Evolutionary conservation across 495 filamentous ascomycete genomes (phyloP).

Genomic region (Aspergillus incahuasiensis): DNA sequence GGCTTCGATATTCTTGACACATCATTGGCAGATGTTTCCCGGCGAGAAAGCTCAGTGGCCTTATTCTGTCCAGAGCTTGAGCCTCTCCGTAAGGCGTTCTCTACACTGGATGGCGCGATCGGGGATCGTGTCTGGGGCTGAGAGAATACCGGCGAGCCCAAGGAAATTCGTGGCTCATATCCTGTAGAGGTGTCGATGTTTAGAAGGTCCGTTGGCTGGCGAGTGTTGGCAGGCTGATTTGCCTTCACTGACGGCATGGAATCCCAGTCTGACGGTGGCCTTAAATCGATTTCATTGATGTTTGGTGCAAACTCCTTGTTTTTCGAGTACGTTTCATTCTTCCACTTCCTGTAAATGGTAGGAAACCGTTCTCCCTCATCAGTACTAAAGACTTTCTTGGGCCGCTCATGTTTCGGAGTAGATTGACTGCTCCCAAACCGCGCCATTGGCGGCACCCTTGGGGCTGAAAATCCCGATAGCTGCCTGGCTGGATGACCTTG

Average conservation of each 20-base stretch:
- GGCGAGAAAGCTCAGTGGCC: background rate
- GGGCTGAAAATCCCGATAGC: background rate
- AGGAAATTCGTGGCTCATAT: background rate
- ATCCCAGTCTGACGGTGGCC: conserved; percentile 31
- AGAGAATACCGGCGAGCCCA: background rate
- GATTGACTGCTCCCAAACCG: conserved; percentile 11
- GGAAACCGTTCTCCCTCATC: conserved; percentile 16
- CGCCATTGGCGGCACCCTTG: conserved; percentile 3
- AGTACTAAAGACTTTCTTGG: conserved; percentile 7
- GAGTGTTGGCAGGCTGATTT: background rate
- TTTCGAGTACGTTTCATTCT: conserved; percentile 34
- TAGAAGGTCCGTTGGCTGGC: background rate
- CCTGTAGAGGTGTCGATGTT: background rate
- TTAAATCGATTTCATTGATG: conserved; percentile 34
- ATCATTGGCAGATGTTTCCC: background rate
- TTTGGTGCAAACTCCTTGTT: conserved; percentile 44
- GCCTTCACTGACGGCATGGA: conserved; percentile 7
- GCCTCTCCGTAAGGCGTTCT: background rate
- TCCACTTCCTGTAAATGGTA: conserved; percentile 18
- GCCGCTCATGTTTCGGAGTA: background rate
- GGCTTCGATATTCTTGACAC: background rate
- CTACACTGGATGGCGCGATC: background rate
- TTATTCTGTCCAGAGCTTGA: background rate
- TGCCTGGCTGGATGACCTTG: background rate
- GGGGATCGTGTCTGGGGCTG: background rate